A percentile compares a stretch with the other conserved stretches of the same genome.
Conservation (phyloP, 805 yeast species). For the Isabelozyma rhagii region DNA sequence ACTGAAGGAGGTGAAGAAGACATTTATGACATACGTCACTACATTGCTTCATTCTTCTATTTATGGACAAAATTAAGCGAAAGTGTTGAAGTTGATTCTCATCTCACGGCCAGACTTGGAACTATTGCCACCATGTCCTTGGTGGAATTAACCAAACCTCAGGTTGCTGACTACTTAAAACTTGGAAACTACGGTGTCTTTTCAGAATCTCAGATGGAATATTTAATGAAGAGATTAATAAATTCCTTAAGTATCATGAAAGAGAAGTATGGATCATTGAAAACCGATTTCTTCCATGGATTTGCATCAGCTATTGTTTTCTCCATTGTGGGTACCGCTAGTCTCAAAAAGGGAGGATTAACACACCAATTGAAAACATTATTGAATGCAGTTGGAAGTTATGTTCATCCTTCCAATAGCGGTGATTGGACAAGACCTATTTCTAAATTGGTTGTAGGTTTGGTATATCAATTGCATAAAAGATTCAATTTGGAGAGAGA, state of each 20-base stretch:
- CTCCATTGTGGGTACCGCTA: constrained; percentile 54
- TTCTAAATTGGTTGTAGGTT: constrained; percentile 58
- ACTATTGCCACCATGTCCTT: constrained; percentile 52
- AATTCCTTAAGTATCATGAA: constrained; percentile 46
- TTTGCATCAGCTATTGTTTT: constrained; percentile 49
- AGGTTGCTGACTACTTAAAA: constrained; percentile 10
- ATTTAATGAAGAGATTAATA: constrained; percentile 53
- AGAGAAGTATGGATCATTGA: constrained; percentile 44
- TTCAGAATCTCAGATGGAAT: constrained; percentile 57
- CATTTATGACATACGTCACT: constrained; percentile 45
- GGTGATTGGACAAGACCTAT: constrained; percentile 84
- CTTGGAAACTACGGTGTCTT: constrained; percentile 62
- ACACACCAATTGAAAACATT: constrained; percentile 52
- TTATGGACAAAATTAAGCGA: constrained; percentile 62
- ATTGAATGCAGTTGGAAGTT: constrained; percentile 71
- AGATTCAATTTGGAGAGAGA: constrained; percentile 51
- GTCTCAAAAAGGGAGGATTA: constrained; percentile 41
- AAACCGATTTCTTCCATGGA: constrained; percentile 40
- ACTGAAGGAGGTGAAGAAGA: constrained; percentile 21
- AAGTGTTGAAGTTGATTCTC: constrained; percentile 55
- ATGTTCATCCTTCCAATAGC: constrained; percentile 87
- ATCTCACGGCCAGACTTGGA: constrained; percentile 63
- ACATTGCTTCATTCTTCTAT: constrained; percentile 65
- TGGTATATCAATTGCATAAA: constrained; percentile 59
- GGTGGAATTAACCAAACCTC: constrained; percentile 20